These are phyloP conservation scores for Melampsora larici-populina DNA, from an alignment of 1,284 basidiomycete species.

Conservation along the genomic window DNA sequence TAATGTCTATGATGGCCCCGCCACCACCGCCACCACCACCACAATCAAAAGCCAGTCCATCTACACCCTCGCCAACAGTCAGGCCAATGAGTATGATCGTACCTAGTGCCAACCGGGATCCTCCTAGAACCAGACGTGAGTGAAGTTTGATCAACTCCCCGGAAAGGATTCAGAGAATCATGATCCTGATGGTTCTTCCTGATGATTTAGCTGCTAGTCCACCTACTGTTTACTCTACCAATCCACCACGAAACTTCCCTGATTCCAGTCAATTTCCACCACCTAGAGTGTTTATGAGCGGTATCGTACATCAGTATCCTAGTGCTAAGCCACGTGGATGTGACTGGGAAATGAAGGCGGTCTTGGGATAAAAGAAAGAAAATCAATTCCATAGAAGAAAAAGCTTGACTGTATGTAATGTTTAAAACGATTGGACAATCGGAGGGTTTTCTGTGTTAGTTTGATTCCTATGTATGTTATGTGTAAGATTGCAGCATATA, in stretches of 20 bases:
- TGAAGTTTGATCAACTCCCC: neutral
- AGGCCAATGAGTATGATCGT: slow-evolving; percentile 37
- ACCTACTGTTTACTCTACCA: slow-evolving; percentile 20
- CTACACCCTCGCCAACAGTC: neutral
- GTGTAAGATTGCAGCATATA: too few relatives aligned
- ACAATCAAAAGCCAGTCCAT: neutral
- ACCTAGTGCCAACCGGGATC: slow-evolving; percentile 4
- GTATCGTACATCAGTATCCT: slow-evolving; percentile 36
- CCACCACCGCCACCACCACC: neutral
- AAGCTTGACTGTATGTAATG: too few relatives aligned
- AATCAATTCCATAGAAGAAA: too few relatives aligned
- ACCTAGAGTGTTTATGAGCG: slow-evolving; percentile 25
- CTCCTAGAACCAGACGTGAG: slow-evolving; percentile 37
- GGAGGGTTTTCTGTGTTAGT: too few relatives aligned
- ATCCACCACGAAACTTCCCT: slow-evolving; percentile 41
- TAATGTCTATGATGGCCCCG: neutral
- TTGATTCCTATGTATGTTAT: too few relatives aligned
- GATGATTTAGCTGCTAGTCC: slow-evolving; percentile 29
- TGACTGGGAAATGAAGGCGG: slow-evolving; percentile 31
- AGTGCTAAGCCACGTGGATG: slow-evolving; percentile 27
- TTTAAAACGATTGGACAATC: too few relatives aligned
- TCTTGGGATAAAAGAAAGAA: neutral
- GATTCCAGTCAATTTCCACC: slow-evolving; percentile 27
- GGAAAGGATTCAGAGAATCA: neutral
- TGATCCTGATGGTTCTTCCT: neutral